Base-by-base conservation (phyloP, 345 rosid species). In the Salix brachista region DNA sequence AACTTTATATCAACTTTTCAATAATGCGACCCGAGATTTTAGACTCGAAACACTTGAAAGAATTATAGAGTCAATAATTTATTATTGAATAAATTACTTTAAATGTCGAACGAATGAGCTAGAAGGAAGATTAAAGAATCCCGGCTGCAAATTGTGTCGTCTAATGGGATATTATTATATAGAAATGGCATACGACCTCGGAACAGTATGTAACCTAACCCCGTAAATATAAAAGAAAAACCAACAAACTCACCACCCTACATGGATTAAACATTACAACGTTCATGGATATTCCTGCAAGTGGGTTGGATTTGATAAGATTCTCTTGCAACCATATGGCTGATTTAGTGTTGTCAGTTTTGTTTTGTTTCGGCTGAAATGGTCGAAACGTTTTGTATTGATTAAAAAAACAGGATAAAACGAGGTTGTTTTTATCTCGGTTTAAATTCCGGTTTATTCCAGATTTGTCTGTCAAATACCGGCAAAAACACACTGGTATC, bases 171-270 rank as follows among this genome's bases (percentile, higher is more conserved):
- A 34, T 34, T 74, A 66, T 80, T 2, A 78, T 76, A 36, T 52
- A 79, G 25, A 30, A 70, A 13, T 39, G 3, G 8, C 4, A 67
- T n/a, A 17, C 46, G 79, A 77, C 61, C 17, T 50, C 67, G 69
- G 75, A 70, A 83, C 72, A 78, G 77, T 73, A 78, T 69, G 77
- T 42, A 78, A 80, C 83, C 81, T 67, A 83, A 80, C 66, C 69
- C 37, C 42, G 26, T 54, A 69, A 3, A 7, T 6, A 3, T 75
- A 62, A 70, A 67, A 23, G 72, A 0, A 36, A 46, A 1, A 46
- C 6, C 39, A 26, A 2, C 30, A 23, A 23, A 23, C 67, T 64
- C 67, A 13, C 17, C 11, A 64, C 17, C 6, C 16, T 28, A 4
- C 5, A 14, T 23, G 5, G 8, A 16, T 12, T 16, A 5, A 21